Percentiles rank a stretch among this genome's conserved stretches.
phyloP scores from a whole-genome alignment of 2,329 filamentous ascomycete genomes.

The Calonectria hawksworthii region DNA sequence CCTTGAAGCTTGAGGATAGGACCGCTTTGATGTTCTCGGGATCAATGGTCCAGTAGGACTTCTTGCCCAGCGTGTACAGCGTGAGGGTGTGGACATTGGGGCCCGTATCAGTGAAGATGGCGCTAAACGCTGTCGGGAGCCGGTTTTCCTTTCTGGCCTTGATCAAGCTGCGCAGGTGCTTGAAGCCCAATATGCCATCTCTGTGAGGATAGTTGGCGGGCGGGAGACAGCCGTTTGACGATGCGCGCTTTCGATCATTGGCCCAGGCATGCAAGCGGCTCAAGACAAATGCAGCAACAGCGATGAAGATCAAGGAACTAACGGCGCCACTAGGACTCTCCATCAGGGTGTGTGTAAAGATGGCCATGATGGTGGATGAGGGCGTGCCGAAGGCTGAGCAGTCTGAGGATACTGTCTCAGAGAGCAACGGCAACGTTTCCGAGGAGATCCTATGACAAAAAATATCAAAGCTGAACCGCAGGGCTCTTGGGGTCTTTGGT shows the following conservation, averaged over 20 bases:
- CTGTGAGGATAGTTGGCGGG: slow-evolving; percentile 10
- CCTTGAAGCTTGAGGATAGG: slow-evolving; percentile 62
- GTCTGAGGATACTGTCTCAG: background rate
- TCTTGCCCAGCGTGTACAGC: slow-evolving; percentile 5
- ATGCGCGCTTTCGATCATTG: background rate
- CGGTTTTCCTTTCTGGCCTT: slow-evolving; percentile 5
- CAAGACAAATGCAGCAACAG: background rate
- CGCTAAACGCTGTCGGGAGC: slow-evolving; percentile 11
- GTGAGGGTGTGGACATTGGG: background rate
- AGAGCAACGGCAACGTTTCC: background rate
- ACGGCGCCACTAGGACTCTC: background rate
- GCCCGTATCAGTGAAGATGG: slow-evolving; percentile 20
- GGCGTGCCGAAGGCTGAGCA: background rate
- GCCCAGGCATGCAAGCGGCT: background rate
- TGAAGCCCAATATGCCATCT: slow-evolving; percentile 10
- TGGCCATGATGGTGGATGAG: background rate
- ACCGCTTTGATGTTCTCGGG: slow-evolving; percentile 65
- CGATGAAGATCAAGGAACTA: background rate
- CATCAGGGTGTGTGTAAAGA: background rate
- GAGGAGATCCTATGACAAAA: no score
- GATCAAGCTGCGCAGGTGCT: slow-evolving; percentile 5
- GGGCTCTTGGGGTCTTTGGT: background rate
- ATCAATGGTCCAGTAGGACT: slow-evolving; percentile 50
- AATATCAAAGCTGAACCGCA: background rate
- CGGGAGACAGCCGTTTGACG: slow-evolving; percentile 9